Base-by-base conservation (phyloP, 805 yeast genomes). In the Blastobotrys peoriensis region DNA sequence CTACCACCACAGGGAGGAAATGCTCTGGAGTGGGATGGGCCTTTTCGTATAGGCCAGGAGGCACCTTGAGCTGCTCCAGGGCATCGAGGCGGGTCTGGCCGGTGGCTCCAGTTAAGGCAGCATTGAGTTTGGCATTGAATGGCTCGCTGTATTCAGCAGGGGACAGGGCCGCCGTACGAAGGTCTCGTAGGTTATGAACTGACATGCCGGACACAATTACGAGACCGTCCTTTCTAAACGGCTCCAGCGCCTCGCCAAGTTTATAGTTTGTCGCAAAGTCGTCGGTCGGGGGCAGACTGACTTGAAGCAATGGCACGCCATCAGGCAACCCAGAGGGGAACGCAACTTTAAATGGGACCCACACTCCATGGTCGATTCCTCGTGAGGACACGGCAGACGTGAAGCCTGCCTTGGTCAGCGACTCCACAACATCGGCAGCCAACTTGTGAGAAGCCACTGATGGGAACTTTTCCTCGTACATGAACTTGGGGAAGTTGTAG, bases 21-120 rank as follows among this genome's bases (percentile, higher is more conserved):
- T 85, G 94, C 51, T 85, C 94, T 40, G 79, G 64, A 0, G 89
- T 79, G 6, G 94, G 94, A 61, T 85, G 94, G 0, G 91, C 82
- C 27, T 61, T 54, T 8, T 46, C 20, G 33, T 77, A 59, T 3
- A 58, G 53, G 1, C 57, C 48, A 3, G 60, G 52, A 13, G 59
- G 54, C 38, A 66, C 55, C 39, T 79, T 52, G 3, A 59, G 53
- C 22, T 70, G 60, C 0, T 56, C 53, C 34, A 75, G 56, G 30
- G 72, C 59, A 8, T 60, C 64, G 15, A 47, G 54, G 3, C 64
- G 40, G 3, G 50, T 38, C 6, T 53, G 44, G 2, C 82, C 49
- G 5, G 74, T 68, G 1, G 59, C 55, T 1, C 69, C 64, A 13
- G 83, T 56, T 4, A 75, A 46, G 2, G 60, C 52, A 52, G 78